Base-by-base conservation (phyloP, 2,329 filamentous ascomycete species). In the Albophoma yamanashiensis region DNA sequence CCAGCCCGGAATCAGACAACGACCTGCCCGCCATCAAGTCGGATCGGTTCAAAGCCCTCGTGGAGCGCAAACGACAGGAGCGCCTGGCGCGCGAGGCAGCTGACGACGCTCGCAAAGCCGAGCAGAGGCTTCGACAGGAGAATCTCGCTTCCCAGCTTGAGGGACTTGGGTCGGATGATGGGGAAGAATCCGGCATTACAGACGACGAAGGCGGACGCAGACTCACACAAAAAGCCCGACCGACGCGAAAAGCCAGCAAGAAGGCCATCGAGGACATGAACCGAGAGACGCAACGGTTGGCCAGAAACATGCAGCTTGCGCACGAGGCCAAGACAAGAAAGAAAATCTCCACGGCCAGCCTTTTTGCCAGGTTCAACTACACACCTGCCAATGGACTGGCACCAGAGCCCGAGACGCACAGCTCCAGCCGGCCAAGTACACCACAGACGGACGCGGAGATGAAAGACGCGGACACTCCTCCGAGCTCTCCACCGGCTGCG, bases 181-280 rank as follows among this genome's bases (percentile, higher is more conserved):
- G 79, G 31, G 70, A 76, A 55, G 73, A 71, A n/a, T 79, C 78
- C n/a, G 78, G 81, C 61, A 79, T 84, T 57, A 81, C 79, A 2
- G 85, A 88, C 61, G 85, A 85, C 40, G 85, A 85, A 34, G 82
- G 78, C 47, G 87, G 81, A n/a, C 79, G 78, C 52, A 84, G 79
- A 63, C 76, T 94, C 53, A 89, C 88, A 0, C 89, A 92, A 68
- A 78, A 82, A 45, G 79, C 82, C 34, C 85, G 88, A 4, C 87
- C 91, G 6, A 82, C 84, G 12, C 84, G 94, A 15, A 96, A 94
- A 71, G 92, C 94, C 0, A 93, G 92, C 77, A 97, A 93, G 76
- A 97, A 92, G 75, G 94, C 94, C 0, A 72, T 97, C 50, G 91
- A 97, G 70, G 93, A 97, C 66, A 97, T 99, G 88, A 89, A 89